Conservation (phyloP, 2,329 filamentous ascomycete genomes). For the Hymenoscyphus fructigenus region DNA sequence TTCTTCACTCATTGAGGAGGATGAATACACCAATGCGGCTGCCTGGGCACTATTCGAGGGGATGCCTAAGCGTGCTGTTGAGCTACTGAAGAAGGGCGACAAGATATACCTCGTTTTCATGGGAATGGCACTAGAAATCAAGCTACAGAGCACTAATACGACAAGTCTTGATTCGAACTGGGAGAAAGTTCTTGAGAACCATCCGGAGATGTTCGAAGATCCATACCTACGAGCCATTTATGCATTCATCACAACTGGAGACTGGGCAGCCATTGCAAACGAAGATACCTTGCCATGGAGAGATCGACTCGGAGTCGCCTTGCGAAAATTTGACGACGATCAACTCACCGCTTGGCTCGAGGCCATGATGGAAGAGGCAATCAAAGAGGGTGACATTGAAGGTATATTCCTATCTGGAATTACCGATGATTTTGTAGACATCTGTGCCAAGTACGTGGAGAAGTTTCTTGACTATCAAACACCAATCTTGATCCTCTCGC, state of each 20-base stretch:
- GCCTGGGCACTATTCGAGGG: slow-evolving; percentile 75
- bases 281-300: slow-evolving; percentile 71
- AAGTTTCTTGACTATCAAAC: slow-evolving; percentile 79
- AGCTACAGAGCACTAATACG: slow-evolving; percentile 49
- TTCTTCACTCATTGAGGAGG: slow-evolving; percentile 45
- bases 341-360: slow-evolving; percentile 67
- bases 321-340: slow-evolving; percentile 63
- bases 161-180: slow-evolving; percentile 35
- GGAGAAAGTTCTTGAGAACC: slow-evolving; percentile 30
- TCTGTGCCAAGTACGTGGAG: slow-evolving; percentile 73
- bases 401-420: slow-evolving; percentile 78
- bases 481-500: slow-evolving; percentile 70
- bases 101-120: slow-evolving; percentile 64
- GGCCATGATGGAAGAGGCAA: slow-evolving; percentile 60
- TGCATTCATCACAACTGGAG: slow-evolving; percentile 71
- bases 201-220: slow-evolving; percentile 57
- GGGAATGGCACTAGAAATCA: slow-evolving; percentile 64
- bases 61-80: slow-evolving; percentile 65
- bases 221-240: slow-evolving; percentile 80
- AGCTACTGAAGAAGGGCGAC: slow-evolving; percentile 68
- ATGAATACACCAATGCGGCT: slow-evolving; percentile 70
- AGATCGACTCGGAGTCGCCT: slow-evolving; percentile 72
- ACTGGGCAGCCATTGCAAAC: slow-evolving; percentile 73
- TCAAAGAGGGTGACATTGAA: slow-evolving; percentile 69
- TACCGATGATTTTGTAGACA: slow-evolving; percentile 68